Evolutionary conservation across 805 yeast genomes (phyloP), one percentile per base, ranked within the genome.

Genomic region (Candida maltosa): DNA sequence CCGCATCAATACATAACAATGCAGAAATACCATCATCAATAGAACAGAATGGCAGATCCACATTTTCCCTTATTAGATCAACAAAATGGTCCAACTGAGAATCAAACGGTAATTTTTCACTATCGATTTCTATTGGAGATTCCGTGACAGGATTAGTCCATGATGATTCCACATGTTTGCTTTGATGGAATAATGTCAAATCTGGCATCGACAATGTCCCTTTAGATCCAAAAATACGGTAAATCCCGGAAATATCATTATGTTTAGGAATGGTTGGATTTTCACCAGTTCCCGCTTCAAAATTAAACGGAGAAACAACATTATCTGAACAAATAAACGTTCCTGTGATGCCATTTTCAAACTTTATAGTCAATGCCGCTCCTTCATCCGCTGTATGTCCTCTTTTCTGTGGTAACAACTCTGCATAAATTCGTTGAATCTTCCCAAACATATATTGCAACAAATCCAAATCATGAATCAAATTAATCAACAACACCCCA

Each of bases 251-350:
- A 12, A 61, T 39, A 8, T 45, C 52, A 8, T 40, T 48, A 37
- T 54, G 44, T 29, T 43, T 49, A 2, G 72, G 72, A 24, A 66
- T 47, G 15, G 60, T 60, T 2, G 72, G 71, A 40, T 66, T 66
- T 42, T 66, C 72, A 5, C 72, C 71, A 0, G 72, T 65, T 1
- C 69, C 69, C 4, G 55, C 48, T 46, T 65, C 72, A 32, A 66
- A 66, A 39, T 54, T 58, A 37, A 60, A 66, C 1, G 72, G 70
- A 8, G 68, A 61, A 2, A 58, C 52, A 20, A 64, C 64, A 34
- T 64, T 65, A 38, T 65, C 72, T 5, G 67, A 52, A 42, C 72
- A 66, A 26, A 66, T 44, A 39, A 66, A 66, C 2, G 70, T 64
- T 3, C 71, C 71, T 29, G 60, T 49, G 29, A 62, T 52, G 5